A percentile compares a stretch with the other conserved stretches of the same genome.
These are phyloP conservation scores for Populus euphratica DNA, from an alignment of 345 rosid species.

Conservation along the genomic window DNA sequence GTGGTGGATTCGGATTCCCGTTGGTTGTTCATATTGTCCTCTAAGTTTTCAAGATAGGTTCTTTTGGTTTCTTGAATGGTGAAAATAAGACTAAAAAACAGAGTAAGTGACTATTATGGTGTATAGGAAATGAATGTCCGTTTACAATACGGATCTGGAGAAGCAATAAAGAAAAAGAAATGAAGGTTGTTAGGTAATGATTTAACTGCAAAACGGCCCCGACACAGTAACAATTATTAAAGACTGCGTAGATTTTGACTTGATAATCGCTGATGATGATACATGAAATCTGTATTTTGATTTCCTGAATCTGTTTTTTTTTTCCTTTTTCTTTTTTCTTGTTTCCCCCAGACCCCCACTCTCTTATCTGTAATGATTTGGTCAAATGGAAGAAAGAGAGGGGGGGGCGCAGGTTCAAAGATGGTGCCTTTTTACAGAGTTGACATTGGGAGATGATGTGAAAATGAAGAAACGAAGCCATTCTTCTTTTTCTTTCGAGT, in stretches of 20 bases:
- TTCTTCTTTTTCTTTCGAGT: too few relatives aligned
- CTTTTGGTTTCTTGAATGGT: neutral
- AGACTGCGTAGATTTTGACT: neutral
- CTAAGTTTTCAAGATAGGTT: neutral
- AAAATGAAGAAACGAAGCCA: neutral
- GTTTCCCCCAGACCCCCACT: too few relatives aligned
- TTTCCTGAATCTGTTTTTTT: too few relatives aligned
- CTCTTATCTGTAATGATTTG: too few relatives aligned
- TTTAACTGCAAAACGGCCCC: neutral
- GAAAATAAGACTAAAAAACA: neutral
- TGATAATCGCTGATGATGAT: neutral
- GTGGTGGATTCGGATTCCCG: neutral
- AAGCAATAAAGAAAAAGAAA: neutral
- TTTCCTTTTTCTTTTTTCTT: too few relatives aligned
- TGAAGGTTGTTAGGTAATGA: slow-evolving; percentile 10
- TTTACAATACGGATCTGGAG: neutral
- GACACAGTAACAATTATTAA: neutral
- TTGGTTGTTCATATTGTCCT: neutral
- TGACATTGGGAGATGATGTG: too few relatives aligned
- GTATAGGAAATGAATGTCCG: neutral
- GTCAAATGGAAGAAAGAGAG: neutral
- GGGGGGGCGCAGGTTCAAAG: neutral
- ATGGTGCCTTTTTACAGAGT: neutral
- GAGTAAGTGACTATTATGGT: neutral
- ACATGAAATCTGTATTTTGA: neutral